Evolutionary conservation across 208 protist genomes (phyloP), one percentile per base, ranked within the genome.

Genomic region (Crithidia mellificae): DNA sequence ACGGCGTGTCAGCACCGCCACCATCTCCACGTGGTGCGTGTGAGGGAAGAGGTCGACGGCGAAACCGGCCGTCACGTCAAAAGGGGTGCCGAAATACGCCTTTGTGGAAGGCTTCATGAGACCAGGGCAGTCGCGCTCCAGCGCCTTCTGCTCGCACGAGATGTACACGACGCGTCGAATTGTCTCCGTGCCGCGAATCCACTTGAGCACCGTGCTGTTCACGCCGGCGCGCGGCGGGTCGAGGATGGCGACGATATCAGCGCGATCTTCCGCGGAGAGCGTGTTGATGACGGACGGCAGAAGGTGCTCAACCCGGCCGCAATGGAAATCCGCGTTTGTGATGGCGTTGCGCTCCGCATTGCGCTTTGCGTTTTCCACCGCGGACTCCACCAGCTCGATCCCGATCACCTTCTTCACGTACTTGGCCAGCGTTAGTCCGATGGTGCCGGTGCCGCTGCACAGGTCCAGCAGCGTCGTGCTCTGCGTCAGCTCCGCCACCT

Each of bases 41-140:
- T 98, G 96, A 8, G 97, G 97, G 67, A 99, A 99, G 29, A 99
- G 74, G 70, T 99, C 97, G 12, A 98, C 90, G 0, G 90, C 95
- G 43, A 97, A 93, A 25, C 78, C 78, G 44, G 84, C 82, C 3
- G 89, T 83, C 27, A 96, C 86, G 49, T 74, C 74, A 61, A 98
- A 99, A 19, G 94, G 92, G 7, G 46, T 29, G n/a, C 84, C 85
- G 14, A 78, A 70, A 69, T 93, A 93, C 19, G 85, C 86, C 55
- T 88, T 94, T 11, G 88, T 91, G 29, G 76, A 52, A 5, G 83
- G 84, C 71, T 95, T 95, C 15, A 84, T 93, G 41, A 95, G 72
- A 9, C 62, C 58, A 5, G 85, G 85, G 74, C 86, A 93, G 80
- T 98, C 93, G 12, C 83, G 76, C 68, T 88, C 85, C 20, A 98